Conservation (phyloP, 768 basidiomycete species). For the Flagelloscypha sp. region DNA sequence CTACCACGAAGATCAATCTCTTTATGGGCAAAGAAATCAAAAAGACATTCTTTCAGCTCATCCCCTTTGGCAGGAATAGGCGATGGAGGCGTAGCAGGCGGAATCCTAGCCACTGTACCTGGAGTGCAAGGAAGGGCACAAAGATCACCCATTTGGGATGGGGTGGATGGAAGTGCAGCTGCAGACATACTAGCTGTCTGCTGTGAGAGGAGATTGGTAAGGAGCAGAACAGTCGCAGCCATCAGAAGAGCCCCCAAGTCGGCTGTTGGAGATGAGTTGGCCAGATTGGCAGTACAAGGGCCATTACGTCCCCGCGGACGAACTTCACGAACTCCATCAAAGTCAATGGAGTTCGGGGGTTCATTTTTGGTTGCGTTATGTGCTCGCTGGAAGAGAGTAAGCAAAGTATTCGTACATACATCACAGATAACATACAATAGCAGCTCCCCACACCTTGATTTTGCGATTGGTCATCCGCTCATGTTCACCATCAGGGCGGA, state of each 20-base stretch:
- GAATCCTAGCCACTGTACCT: background rate
- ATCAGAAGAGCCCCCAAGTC: constrained; percentile 5
- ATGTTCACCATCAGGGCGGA: too few species aligned
- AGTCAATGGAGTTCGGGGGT: constrained; percentile 9
- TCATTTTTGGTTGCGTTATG: constrained; percentile 5
- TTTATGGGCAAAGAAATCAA: constrained; percentile 1
- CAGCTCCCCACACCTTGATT: constrained; percentile 9
- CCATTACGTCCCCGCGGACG: constrained; percentile 10
- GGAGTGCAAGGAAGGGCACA: too few species aligned
- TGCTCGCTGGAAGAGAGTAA: constrained; percentile 1
- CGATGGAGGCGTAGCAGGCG: background rate
- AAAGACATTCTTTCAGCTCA: constrained; percentile 1
- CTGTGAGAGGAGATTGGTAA: background rate
- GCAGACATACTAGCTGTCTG: background rate
- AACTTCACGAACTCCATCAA: constrained; percentile 11
- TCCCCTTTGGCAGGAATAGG: background rate
- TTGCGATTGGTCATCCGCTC: constrained; percentile 10
- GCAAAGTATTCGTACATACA: background rate
- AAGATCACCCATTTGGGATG: too few species aligned
- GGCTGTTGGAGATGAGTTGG: background rate
- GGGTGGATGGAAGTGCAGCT: constrained; percentile 1
- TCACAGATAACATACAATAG: constrained; percentile 8
- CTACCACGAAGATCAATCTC: background rate
- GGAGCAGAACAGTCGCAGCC: constrained; percentile 3
- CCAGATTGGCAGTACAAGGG: background rate